Conservation (phyloP, 2,329 filamentous ascomycete species). For the Sporothrix protearum region DNA sequence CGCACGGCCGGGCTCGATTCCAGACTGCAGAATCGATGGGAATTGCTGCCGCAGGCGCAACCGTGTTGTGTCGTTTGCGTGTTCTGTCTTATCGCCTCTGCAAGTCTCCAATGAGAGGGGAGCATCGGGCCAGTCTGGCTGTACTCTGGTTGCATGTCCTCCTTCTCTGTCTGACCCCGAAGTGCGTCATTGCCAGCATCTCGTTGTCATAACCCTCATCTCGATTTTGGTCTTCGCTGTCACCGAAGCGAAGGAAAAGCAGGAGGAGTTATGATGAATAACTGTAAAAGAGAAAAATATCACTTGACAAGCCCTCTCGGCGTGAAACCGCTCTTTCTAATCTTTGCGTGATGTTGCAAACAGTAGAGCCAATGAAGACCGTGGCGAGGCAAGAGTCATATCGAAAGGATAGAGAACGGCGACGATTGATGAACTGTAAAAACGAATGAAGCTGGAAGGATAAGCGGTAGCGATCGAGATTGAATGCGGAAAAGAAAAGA, state of each 20-base stretch:
- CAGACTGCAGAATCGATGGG: background rate
- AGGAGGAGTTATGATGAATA: background rate
- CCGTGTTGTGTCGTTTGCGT: background rate
- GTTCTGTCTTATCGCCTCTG: background rate
- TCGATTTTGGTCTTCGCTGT: slow-evolving; percentile 2
- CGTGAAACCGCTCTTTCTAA: background rate
- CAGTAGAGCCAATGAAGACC: background rate
- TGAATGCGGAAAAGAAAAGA: background rate
- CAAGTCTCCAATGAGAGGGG: background rate
- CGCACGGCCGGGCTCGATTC: background rate
- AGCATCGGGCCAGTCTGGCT: background rate
- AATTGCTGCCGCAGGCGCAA: background rate
- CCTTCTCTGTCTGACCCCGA: background rate
- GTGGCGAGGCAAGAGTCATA: background rate
- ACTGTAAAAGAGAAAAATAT: too few species aligned
- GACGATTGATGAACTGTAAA: background rate
- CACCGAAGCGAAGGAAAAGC: background rate
- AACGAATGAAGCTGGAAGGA: background rate
- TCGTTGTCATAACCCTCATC: background rate
- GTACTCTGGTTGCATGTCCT: background rate
- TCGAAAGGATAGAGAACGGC: background rate
- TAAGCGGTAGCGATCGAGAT: background rate
- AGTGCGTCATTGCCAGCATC: background rate
- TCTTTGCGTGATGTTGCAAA: background rate
- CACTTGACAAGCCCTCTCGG: background rate